Conservation (phyloP, 2,329 filamentous ascomycete species). For the Fusarium abutilonis region DNA sequence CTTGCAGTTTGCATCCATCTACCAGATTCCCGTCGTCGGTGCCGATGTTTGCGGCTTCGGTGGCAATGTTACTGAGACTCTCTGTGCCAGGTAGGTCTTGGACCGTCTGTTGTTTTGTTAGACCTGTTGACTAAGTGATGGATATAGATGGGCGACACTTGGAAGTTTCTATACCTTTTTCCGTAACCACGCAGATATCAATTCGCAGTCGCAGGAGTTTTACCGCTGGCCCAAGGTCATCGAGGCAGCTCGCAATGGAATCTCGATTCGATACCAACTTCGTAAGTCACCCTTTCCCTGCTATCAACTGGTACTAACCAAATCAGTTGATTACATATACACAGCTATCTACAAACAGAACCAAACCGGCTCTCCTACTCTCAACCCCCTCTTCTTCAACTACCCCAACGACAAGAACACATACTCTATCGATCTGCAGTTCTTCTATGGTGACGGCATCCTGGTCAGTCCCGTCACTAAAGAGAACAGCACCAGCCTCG, state of each 20-base stretch:
- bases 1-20: slow-evolving; percentile 70
- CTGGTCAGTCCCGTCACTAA: slow-evolving; percentile 59
- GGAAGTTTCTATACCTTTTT: slow-evolving; percentile 76
- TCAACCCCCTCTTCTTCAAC: slow-evolving; percentile 76
- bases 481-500: slow-evolving; percentile 54
- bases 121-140: neutral
- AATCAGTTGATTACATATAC: slow-evolving; percentile 74
- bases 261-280: slow-evolving; percentile 74
- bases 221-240: slow-evolving; percentile 73
- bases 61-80: slow-evolving; percentile 56
- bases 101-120: neutral
- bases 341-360: slow-evolving; percentile 72
- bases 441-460: slow-evolving; percentile 58
- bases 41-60: slow-evolving; percentile 83
- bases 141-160: slow-evolving; percentile 69
- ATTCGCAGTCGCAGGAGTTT: slow-evolving; percentile 65
- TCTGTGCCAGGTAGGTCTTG: slow-evolving; percentile 30
- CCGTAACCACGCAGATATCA: slow-evolving; percentile 69
- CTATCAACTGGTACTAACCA: neutral
- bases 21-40: slow-evolving; percentile 75
- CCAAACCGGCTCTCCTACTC: slow-evolving; percentile 68
- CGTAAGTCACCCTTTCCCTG: slow-evolving; percentile 26
- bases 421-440: slow-evolving; percentile 58
- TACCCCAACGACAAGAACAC: slow-evolving; percentile 64
- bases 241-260: slow-evolving; percentile 71